Base-by-base conservation (phyloP, 345 rosid species). In the Sapria himalayana region DNA sequence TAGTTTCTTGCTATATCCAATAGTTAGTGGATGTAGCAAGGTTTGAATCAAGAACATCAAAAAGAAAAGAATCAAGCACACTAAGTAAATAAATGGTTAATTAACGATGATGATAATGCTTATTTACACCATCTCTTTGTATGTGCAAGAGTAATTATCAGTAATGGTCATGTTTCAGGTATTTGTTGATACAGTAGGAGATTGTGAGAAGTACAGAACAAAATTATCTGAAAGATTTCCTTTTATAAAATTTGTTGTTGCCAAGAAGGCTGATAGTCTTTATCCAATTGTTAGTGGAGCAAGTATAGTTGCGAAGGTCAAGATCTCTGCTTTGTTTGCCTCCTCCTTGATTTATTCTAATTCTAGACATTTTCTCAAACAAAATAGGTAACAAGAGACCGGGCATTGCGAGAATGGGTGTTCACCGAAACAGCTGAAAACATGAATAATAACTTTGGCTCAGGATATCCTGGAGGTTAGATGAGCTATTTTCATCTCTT, bases 391-490 rank as follows among this genome's bases (percentile, higher is more conserved):
- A 82, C 93, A 13, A 76, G 98, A 66, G 98, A 79, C 58, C 64
- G 72, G 65, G 85, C 92, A 32, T 63, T 89, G 55, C 60, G 74
- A 60, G 84, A 61, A 50, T 82, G 93, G 92, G 64, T 65, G 44
- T 58, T 76, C 24, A 86, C 76, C 49, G 98, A 89, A 73, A 72
- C 92, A 4, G 60, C 71, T 41, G 75, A 74, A 65, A 53, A 76
- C 50, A 69, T 74, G 36, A 59, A 61, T 19, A 64, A 78, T 63
- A 77, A 63, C 24, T 82, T 82, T 43, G 98, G 95, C 49, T 89
- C 95, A 56, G 95, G 98, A 52, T 89, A 89, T 51, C 95, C 98
- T 44, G 98, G 91, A 76, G 98, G 94, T 89, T n/a, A n/a, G n/a
- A n/a, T n/a, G n/a, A n/a, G n/a, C n/a, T n/a, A n/a, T n/a, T n/a